Evolutionary conservation across 345 rosid genomes (phyloP).

Genomic region (Erodium maritimum): DNA sequence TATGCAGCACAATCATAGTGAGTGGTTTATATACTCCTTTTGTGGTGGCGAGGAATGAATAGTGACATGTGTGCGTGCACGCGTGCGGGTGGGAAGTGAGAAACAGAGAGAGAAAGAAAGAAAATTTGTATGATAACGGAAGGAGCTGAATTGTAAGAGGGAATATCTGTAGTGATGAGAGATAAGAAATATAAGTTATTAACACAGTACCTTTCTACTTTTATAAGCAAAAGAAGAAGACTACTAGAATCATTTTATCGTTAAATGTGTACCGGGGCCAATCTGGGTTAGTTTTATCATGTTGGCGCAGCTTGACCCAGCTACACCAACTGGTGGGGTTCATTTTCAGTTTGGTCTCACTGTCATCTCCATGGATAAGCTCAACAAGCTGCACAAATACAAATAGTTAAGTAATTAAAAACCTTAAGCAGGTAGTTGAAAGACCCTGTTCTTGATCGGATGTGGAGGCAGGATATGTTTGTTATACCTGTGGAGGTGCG

Average conservation of each 20-base stretch:
- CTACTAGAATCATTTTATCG: neutral
- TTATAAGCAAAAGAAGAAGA: neutral
- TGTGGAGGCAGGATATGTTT: too few relatives aligned
- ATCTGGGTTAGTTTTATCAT: neutral
- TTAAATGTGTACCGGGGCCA: neutral
- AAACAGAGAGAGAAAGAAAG: neutral
- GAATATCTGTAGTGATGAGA: conserved; percentile 3
- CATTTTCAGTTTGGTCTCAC: neutral
- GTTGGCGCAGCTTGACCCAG: neutral
- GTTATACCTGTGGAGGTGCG: too few relatives aligned
- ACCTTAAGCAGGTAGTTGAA: too few relatives aligned
- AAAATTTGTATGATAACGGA: neutral
- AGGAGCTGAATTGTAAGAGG: neutral
- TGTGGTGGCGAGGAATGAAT: neutral
- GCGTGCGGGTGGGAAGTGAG: conserved; percentile 15
- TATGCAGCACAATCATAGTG: neutral
- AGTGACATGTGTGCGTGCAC: conserved; percentile 23
- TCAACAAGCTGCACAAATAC: neutral
- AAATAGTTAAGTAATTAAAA: too few relatives aligned
- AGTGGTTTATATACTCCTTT: too few relatives aligned
- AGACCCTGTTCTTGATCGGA: too few relatives aligned
- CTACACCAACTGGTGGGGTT: neutral
- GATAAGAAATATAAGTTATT: conserved; percentile 1
- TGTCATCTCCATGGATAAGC: neutral
- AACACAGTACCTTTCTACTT: neutral